Evolutionary conservation across 2,329 filamentous ascomycete species (phyloP).

Genomic region (Verticillium isaacii): DNA sequence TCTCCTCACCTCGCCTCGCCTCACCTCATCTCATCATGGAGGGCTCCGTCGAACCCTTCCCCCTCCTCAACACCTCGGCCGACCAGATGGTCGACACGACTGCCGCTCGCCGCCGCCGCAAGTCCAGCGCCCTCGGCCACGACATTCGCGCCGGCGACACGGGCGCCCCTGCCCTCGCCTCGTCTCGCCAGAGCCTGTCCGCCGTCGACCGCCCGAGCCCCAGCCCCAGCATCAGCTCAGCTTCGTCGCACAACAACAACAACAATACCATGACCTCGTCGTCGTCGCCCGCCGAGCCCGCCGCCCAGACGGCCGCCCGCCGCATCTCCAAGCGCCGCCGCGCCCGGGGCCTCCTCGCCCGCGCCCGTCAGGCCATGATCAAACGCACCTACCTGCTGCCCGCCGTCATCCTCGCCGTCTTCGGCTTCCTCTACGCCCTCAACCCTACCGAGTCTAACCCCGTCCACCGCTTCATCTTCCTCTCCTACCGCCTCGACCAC

Average conservation of each 20-base stretch:
- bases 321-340: conserved; percentile 50
- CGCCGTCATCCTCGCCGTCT: conserved; percentile 58
- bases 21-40: background rate
- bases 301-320: conserved; percentile 21
- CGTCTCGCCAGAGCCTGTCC: conserved; percentile 22
- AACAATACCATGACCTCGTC: background rate
- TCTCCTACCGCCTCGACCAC: conserved; percentile 73
- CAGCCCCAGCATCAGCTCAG: conserved; percentile 1
- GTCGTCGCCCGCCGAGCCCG: background rate
- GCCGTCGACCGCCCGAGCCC: conserved; percentile 1
- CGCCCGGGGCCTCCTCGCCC: conserved; percentile 41
- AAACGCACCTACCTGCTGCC: conserved; percentile 63
- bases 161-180: conserved; percentile 48
- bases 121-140: conserved; percentile 50
- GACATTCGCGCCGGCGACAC: conserved; percentile 52
- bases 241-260: background rate
- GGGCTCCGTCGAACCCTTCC: conserved; percentile 44
- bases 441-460: conserved; percentile 77
- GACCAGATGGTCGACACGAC: conserved; percentile 29
- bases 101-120: conserved; percentile 42
- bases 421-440: conserved; percentile 65
- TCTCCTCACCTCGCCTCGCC: no score
- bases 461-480: conserved; percentile 76
- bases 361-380: conserved; percentile 49
- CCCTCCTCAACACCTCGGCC: conserved; percentile 45